Conservation (phyloP, 352 stramenopile species). For the Thraustotheca clavata region DNA sequence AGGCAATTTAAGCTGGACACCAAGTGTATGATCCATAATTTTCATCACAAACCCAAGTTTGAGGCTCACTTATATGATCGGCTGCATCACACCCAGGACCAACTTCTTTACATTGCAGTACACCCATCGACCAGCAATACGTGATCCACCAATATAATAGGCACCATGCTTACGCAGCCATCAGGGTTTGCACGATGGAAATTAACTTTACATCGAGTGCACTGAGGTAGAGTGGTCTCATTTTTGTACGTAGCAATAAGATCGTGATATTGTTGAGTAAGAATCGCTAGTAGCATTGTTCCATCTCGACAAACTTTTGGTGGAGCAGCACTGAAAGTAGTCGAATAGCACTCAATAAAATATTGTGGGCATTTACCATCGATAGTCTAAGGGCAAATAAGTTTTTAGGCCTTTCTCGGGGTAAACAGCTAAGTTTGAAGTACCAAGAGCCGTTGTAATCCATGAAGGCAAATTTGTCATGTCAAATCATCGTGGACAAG, state of each 20-base stretch:
- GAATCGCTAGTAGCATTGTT: constrained; percentile 36
- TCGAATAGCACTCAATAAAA: constrained; percentile 38
- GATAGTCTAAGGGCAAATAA: background rate
- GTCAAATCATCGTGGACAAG: constrained; percentile 32
- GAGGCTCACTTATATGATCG: constrained; percentile 27
- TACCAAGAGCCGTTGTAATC: constrained; percentile 30
- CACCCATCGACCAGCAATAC: constrained; percentile 39
- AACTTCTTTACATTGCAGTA: constrained; percentile 34
- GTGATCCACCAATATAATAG: constrained; percentile 39
- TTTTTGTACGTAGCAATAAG: background rate
- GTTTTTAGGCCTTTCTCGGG: constrained; percentile 9
- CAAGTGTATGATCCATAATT: constrained; percentile 38
- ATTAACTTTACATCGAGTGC: constrained; percentile 30
- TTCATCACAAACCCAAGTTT: constrained; percentile 30
- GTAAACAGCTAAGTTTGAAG: constrained; percentile 31
- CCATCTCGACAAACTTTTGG: constrained; percentile 31
- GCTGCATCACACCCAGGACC: constrained; percentile 31
- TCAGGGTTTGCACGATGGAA: constrained; percentile 28
- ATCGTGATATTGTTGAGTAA: constrained; percentile 29
- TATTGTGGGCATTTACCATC: constrained; percentile 2
- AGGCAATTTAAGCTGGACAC: constrained; percentile 16
- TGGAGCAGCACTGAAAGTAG: constrained; percentile 28
- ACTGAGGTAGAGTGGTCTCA: constrained; percentile 15
- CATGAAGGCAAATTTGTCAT: constrained; percentile 29
- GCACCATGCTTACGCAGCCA: constrained; percentile 35